Percentiles rank a stretch among this genome's conserved stretches.
Conservation (phyloP, 345 rosid species). For the Streptanthus diversifolius region DNA sequence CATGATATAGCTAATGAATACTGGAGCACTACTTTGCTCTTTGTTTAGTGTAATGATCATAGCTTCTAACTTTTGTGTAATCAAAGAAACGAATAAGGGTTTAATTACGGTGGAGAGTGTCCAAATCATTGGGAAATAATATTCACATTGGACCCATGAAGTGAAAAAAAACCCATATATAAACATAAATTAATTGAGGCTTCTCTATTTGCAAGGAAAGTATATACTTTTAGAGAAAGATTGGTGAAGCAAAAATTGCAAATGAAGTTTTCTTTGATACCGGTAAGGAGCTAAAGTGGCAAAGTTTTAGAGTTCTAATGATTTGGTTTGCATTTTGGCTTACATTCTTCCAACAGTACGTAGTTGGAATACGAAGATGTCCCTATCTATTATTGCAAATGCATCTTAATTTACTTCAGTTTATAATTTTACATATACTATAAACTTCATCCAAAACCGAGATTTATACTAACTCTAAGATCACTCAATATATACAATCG, state of each 20-base stretch:
- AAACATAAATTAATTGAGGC: constrained; percentile 21
- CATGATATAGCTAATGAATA: constrained; percentile 14
- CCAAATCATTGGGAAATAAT: constrained; percentile 43
- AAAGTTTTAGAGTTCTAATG: constrained; percentile 34
- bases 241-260: constrained; percentile 20
- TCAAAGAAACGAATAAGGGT: constrained; percentile 16
- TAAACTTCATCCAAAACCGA: constrained; percentile 1
- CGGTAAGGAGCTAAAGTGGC: constrained; percentile 24
- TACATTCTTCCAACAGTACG: constrained; percentile 31
- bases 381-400: constrained; percentile 16
- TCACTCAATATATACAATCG: neutral
- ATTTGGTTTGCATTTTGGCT: constrained; percentile 35
- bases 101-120: constrained; percentile 22
- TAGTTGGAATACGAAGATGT: constrained; percentile 24
- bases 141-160: constrained; percentile 28
- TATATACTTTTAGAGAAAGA: constrained; percentile 33
- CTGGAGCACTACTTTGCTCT: constrained; percentile 27
- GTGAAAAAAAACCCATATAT: constrained; percentile 6
- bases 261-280: constrained; percentile 26
- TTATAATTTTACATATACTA: neutral
- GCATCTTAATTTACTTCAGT: neutral
- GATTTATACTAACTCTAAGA: neutral
- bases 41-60: constrained; percentile 31
- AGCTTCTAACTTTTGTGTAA: constrained; percentile 23
- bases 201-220: constrained; percentile 39